A percentile compares a stretch with the other conserved stretches of the same genome.
Conservation (phyloP, 192 early-diverging fungal species). For the Backusella luteola region DNA sequence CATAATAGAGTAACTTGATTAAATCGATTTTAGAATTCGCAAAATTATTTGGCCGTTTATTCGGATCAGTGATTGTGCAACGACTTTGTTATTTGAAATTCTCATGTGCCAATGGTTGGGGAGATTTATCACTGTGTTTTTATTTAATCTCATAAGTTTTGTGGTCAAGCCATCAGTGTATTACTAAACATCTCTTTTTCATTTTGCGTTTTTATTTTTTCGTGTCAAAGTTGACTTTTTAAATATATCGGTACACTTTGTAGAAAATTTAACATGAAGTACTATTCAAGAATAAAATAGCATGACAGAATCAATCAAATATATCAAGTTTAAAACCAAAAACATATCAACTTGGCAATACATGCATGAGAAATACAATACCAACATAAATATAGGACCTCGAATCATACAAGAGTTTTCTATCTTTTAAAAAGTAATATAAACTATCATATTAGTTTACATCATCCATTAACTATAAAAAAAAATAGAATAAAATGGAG, state of each 20-base stretch:
- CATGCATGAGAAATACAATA: neutral
- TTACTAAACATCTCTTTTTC: neutral
- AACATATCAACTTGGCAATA: neutral
- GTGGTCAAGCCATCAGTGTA: neutral
- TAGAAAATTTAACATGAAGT: neutral
- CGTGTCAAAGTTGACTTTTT: neutral
- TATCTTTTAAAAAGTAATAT: neutral
- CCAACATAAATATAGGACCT: neutral
- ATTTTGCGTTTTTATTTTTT: neutral
- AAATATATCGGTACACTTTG: neutral
- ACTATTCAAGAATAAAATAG: neutral
- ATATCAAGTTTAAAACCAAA: neutral
- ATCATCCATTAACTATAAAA: constrained; percentile 2
- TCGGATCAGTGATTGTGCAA: neutral
- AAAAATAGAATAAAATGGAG: neutral
- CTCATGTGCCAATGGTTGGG: constrained; percentile 1
- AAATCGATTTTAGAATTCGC: neutral
- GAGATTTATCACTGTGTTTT: neutral
- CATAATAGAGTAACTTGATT: neutral
- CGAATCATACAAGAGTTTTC: neutral
- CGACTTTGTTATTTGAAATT: neutral
- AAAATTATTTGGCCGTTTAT: constrained; percentile 1
- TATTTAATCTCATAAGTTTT: neutral
- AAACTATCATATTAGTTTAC: neutral
- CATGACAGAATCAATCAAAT: neutral